A percentile compares a stretch with the other conserved stretches of the same genome.
Conservation (phyloP, 345 rosid species). For the Rhizophora mangle region DNA sequence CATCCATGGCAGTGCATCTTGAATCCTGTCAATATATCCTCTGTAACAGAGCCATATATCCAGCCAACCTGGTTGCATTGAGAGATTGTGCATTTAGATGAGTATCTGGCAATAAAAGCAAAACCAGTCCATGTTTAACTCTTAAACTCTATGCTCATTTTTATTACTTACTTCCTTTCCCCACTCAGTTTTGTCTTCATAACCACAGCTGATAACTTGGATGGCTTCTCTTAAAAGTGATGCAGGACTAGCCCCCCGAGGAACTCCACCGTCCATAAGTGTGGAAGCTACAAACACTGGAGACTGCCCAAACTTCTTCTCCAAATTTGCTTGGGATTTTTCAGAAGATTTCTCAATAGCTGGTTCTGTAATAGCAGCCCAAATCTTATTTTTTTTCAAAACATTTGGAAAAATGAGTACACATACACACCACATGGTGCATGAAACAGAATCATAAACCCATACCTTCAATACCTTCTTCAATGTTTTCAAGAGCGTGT, state of each 20-base stretch:
- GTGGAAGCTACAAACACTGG: conserved; percentile 85
- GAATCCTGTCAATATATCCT: conserved; percentile 91
- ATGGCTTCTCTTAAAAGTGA: conserved; percentile 84
- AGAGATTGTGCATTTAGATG: conserved; percentile 10
- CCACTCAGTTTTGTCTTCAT: conserved; percentile 99
- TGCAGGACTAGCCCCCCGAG: conserved; percentile 63
- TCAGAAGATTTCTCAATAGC: conserved; percentile 51
- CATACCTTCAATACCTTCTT: conserved; percentile 65
- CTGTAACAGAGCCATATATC: conserved; percentile 95
- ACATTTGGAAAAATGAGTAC: not conserved
- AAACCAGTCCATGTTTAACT: not conserved
- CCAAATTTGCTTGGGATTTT: conserved; percentile 57
- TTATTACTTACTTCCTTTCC: conserved; percentile 80
- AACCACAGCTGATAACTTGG: conserved; percentile 97
- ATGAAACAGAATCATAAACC: conserved; percentile 1
- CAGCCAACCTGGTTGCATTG: conserved; percentile 65
- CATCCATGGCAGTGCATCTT: conserved; percentile 99
- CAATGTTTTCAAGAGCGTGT: conserved; percentile 83
- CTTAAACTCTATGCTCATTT: not conserved
- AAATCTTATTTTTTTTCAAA: not conserved
- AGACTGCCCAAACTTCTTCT: conserved; percentile 93
- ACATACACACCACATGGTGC: not conserved
- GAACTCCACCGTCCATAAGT: conserved; percentile 75
- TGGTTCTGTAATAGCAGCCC: conserved; percentile 34
- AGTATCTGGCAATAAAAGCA: conserved; percentile 8